Conservation (phyloP, 495 filamentous ascomycete genomes). For the Tuber umbilicatum region DNA sequence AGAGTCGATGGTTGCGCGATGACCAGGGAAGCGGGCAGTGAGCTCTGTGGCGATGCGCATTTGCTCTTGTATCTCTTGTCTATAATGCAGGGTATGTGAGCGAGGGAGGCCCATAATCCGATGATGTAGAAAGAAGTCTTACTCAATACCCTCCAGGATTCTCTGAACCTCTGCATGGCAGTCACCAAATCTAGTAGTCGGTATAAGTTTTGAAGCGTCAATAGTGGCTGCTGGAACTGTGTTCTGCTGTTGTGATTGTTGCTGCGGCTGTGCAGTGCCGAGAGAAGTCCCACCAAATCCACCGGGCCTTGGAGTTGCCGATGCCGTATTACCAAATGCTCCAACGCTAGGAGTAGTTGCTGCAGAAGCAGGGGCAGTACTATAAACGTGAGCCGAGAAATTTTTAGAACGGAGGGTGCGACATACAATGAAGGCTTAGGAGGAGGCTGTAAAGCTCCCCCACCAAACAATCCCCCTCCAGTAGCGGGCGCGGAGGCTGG, state of each 20-base stretch:
- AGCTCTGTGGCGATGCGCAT: slow-evolving; percentile 32
- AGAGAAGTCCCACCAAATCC: slow-evolving; percentile 14
- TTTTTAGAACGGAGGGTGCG: background rate
- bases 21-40: slow-evolving; percentile 23
- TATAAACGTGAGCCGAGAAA: background rate
- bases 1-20: slow-evolving; percentile 31
- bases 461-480: slow-evolving; percentile 39
- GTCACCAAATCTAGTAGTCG: slow-evolving; percentile 85
- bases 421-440: slow-evolving; percentile 52
- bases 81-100: slow-evolving; percentile 8
- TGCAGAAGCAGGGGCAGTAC: slow-evolving; percentile 31
- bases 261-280: slow-evolving; percentile 46
- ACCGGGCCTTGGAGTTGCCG: slow-evolving; percentile 15
- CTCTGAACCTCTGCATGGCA: slow-evolving; percentile 74
- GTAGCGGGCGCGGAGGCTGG: slow-evolving; percentile 12
- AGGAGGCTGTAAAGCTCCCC: slow-evolving; percentile 44
- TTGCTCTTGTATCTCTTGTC: slow-evolving; percentile 36
- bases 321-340: slow-evolving; percentile 34
- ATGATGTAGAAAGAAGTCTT: slow-evolving; percentile 5
- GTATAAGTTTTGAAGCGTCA: slow-evolving; percentile 64
- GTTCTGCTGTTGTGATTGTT: slow-evolving; percentile 48
- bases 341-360: slow-evolving; percentile 34
- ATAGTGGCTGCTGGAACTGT: slow-evolving; percentile 66
- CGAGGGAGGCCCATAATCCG: background rate
- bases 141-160: slow-evolving; percentile 65